phyloP scores from a whole-genome alignment of 2,329 filamentous ascomycete species.

The Ilyonectria sp. region DNA sequence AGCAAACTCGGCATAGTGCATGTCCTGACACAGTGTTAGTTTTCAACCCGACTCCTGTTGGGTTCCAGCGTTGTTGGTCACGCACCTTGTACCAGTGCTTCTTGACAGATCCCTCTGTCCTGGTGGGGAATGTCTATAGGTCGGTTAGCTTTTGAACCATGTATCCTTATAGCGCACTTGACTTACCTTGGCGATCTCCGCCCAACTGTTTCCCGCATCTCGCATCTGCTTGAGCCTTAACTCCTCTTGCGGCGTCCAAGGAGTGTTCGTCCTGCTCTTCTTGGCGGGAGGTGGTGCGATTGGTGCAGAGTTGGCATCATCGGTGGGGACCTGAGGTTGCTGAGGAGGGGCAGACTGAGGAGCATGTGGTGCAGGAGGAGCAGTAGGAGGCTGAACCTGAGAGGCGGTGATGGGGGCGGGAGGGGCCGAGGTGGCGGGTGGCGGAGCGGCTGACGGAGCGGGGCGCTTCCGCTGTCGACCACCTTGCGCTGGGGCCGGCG shows the following conservation, averaged over 20 bases:
- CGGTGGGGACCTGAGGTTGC: slow-evolving; percentile 49
- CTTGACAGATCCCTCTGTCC: slow-evolving; percentile 98
- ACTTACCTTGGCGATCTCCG: slow-evolving; percentile 98
- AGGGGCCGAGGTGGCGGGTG: slow-evolving; percentile 53
- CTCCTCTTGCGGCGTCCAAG: slow-evolving; percentile 97
- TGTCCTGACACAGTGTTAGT: slow-evolving; percentile 74
- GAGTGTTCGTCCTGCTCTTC: slow-evolving; percentile 98
- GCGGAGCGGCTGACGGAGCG: slow-evolving; percentile 54
- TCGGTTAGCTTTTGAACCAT: slow-evolving; percentile 20
- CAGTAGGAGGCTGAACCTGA: slow-evolving; percentile 51
- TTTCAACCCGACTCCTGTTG: not conserved
- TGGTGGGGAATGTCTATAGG: slow-evolving; percentile 87
- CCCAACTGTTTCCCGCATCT: slow-evolving; percentile 94
- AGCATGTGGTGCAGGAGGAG: slow-evolving; percentile 49
- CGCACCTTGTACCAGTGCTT: slow-evolving; percentile 99
- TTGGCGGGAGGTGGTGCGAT: slow-evolving; percentile 75
- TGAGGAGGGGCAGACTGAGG: slow-evolving; percentile 49
- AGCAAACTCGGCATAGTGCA: slow-evolving; percentile 99
- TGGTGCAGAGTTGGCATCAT: slow-evolving; percentile 51
- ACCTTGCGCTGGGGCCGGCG: slow-evolving; percentile 56
- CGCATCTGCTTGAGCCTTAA: slow-evolving; percentile 93
- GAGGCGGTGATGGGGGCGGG: slow-evolving; percentile 52
- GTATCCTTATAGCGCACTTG: not conserved
- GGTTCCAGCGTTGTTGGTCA: not conserved
- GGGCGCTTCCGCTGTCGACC: slow-evolving; percentile 60